Percentiles rank a stretch among this genome's conserved stretches.
These are phyloP conservation scores for Diaporthe sp. DNA, from an alignment of 2,329 filamentous ascomycete genomes.

Conservation along the genomic window DNA sequence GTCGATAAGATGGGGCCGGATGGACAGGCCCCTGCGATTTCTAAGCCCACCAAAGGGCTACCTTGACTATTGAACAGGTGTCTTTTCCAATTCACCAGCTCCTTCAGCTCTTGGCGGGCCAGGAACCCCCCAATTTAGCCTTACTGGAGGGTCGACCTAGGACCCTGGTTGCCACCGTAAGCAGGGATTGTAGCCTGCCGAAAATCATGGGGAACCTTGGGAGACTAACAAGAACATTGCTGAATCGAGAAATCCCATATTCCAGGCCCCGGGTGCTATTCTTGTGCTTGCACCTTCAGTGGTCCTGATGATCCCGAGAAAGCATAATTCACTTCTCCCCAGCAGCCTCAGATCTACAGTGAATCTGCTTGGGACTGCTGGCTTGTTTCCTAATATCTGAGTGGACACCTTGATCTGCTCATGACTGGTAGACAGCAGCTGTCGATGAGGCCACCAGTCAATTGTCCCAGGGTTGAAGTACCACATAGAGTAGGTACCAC, in stretches of 20 bases:
- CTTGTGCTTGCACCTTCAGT: not conserved
- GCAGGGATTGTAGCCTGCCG: conserved; percentile 23
- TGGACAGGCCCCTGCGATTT: conserved; percentile 27
- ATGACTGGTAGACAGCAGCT: not conserved
- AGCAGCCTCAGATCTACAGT: not conserved
- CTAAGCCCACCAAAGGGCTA: conserved; percentile 15
- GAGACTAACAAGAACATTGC: conserved; percentile 1
- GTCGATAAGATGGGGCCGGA: conserved; percentile 29
- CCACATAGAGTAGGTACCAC: conserved; percentile 16
- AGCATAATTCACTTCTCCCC: not conserved
- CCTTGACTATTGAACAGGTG: conserved; percentile 33
- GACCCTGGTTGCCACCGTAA: conserved; percentile 23
- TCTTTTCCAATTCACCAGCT: conserved; percentile 36
- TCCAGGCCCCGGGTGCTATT: not conserved
- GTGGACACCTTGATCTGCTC: not conserved
- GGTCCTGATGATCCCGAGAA: not conserved
- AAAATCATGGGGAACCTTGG: conserved; percentile 10
- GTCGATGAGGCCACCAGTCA: conserved; percentile 12
- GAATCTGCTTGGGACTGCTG: not conserved
- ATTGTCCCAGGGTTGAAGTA: not conserved
- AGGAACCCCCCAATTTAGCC: conserved; percentile 31
- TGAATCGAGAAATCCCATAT: conserved; percentile 26
- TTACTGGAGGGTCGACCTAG: conserved; percentile 30
- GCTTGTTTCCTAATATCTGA: not conserved
- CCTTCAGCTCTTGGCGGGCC: conserved; percentile 28